These are phyloP conservation scores for Penicillium sclerotigenum DNA, from an alignment of 2,329 filamentous ascomycete genomes.

Conservation along the genomic window DNA sequence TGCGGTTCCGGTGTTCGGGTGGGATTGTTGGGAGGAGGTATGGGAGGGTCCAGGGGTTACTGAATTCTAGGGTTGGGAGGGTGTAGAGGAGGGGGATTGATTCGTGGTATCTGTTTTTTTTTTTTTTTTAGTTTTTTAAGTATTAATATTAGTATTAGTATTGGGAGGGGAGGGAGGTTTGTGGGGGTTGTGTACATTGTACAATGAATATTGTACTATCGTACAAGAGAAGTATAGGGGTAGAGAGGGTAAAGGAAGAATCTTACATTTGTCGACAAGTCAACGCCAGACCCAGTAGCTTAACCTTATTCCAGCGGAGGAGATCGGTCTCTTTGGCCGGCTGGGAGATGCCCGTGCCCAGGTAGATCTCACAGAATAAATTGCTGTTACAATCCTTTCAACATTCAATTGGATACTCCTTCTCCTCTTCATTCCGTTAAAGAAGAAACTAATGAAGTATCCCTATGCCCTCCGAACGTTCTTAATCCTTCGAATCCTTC, in stretches of 20 bases:
- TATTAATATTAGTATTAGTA: too few relatives aligned
- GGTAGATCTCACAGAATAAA: conserved; percentile 34
- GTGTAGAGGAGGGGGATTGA: conserved; percentile 37
- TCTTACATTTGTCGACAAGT: conserved; percentile 39
- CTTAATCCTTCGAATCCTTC: too few relatives aligned
- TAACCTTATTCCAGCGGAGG: neutral
- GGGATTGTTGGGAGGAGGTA: conserved; percentile 38
- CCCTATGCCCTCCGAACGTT: too few relatives aligned
- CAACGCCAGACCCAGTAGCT: conserved; percentile 30
- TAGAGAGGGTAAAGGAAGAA: too few relatives aligned
- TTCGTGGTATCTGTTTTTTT: conserved; percentile 33
- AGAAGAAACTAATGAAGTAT: too few relatives aligned
- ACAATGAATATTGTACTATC: neutral
- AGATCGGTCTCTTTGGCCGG: conserved; percentile 24
- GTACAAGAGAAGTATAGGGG: neutral
- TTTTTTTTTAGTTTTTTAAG: too few relatives aligned
- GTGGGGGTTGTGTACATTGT: neutral
- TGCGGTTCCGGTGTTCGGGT: conserved; percentile 27
- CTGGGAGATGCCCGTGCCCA: conserved; percentile 28
- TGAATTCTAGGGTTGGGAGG: conserved; percentile 38
- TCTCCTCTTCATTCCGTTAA: too few relatives aligned
- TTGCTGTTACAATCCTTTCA: too few relatives aligned
- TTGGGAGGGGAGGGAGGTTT: neutral
- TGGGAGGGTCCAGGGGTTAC: conserved; percentile 40
- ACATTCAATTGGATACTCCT: too few relatives aligned